A percentile compares a stretch with the other conserved stretches of the same genome.
Evolutionary conservation across 179 eudicot genomes (phyloP).

Genomic region (Monotropa hypopitys): DNA sequence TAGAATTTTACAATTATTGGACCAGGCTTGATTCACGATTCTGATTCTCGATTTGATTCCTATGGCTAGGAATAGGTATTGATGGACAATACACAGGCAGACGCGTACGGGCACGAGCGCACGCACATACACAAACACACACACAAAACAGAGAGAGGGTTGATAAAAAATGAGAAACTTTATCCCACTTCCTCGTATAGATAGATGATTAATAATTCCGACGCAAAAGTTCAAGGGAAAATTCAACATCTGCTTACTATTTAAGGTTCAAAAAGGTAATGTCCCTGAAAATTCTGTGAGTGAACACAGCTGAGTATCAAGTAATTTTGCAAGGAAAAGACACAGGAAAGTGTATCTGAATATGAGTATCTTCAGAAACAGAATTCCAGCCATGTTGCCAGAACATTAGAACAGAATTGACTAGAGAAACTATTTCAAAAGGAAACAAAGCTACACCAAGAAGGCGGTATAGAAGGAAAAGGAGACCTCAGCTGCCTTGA

Average conservation of each 20-base stretch:
- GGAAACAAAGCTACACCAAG: constrained; percentile 9
- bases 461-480: constrained; percentile 16
- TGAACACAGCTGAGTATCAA: neutral
- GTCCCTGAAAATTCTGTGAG: neutral
- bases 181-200: neutral
- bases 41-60: neutral
- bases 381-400: neutral
- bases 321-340: neutral
- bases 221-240: neutral
- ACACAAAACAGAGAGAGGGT: too few relatives aligned
- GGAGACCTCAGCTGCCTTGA: constrained; percentile 88
- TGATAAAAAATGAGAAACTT: neutral
- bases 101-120: neutral
- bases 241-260: neutral
- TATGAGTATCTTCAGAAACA: neutral
- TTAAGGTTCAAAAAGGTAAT: neutral
- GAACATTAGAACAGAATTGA: neutral
- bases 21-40: neutral
- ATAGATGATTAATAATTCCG: neutral
- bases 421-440: constrained; percentile 7
- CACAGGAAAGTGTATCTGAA: neutral
- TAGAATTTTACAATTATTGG: neutral
- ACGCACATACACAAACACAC: neutral
- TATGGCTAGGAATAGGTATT: neutral
- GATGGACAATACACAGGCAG: neutral